Base-by-base conservation (phyloP, 2,329 filamentous ascomycete species). In the Aspergillus calidoustus region DNA sequence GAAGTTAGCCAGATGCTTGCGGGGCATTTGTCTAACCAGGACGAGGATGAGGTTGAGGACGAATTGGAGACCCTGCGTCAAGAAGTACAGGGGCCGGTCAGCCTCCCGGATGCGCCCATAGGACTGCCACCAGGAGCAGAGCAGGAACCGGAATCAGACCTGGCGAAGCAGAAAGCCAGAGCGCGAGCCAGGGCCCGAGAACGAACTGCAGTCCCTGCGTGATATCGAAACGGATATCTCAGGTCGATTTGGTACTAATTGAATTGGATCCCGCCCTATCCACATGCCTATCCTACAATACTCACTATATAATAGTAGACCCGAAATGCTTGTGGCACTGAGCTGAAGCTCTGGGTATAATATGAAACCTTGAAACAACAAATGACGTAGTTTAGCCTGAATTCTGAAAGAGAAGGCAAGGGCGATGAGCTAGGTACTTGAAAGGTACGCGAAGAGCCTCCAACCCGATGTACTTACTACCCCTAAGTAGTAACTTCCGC, bases 31-130 rank as follows among this genome's bases (percentile, higher is more conserved):
- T 92, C 93, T 15, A 95, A 93, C 72, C 91, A 96, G 71, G 95
- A 99, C 77, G 95, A 99, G 77, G 94, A 98, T 73, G 95, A 97
- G 72, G 95, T 99, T 38, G 95, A 99, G 75, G 93, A 97, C 72
- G 95, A 99, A 80, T 82, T 99, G 56, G 92, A 91, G 59, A 89
- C 89, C 1, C 83, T 99, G 66, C 91, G 93, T 76, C 83, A 82
- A 46, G 88, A 93, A 72, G 76, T 87, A 31, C 66, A 70, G 25
- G 75, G 74, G 7, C 68, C 75, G 6, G 65, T 69, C 41, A 68
- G 71, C 19, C 66, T 81, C 25, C 80, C 80, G 11, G 71, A 76
- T 65, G 74, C 67, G n/a, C 79, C 80, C 15, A 71, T 68, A n/a
- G 67, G 73, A 4, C 65, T 69, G 34, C 66, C 76, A 7, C 71